Base-by-base conservation (phyloP, 805 yeast species). In the Yarrowia deformans region DNA sequence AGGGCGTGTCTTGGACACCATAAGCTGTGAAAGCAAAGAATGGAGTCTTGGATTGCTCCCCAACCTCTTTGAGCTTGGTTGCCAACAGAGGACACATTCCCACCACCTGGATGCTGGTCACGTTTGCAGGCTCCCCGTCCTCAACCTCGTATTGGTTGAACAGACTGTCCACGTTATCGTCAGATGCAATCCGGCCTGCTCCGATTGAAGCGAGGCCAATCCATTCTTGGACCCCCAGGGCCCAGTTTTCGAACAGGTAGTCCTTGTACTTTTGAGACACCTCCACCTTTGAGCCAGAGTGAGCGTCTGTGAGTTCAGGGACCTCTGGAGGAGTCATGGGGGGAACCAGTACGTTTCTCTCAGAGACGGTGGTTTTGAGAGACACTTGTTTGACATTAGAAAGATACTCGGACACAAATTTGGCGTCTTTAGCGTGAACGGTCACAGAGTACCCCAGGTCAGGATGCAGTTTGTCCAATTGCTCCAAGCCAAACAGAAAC, bases 1-100 rank as follows among this genome's bases (percentile, higher is more conserved):
- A 52, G 6, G 76, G 76, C 8, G 71, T 56, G 43, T 74, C 75
- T 46, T 71, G 72, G 3, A 56, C 58, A 14, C 76, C 76, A 13
- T 61, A 64, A 7, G 71, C 72, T 9, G 67, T 72, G 8, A 73
- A 40, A 16, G 68, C 69, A 40, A 56, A 49, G 18, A 63, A 63
- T 2, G 52, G 42, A 12, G 42, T 10, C 5, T 37, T 3, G 68
- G 67, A 7, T 58, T 66, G 35, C 69, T 74, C 18, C 23, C 69
- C 34, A 8, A 29, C 58, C 67, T 60, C 19, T 43, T 43, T 42
- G 18, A 60, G 29, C 18, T 60, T 60, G 8, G 50, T n/a, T 9
- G 66, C 40, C 7, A 60, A 39, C 12, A 60, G 34, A 10, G 45
- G 70, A 37, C 40, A 70, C 43, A 32, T 48, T 23, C 32, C 64